Evolutionary conservation across 2,329 filamentous ascomycete genomes (phyloP).

Genomic region (Diaporthe sp.): DNA sequence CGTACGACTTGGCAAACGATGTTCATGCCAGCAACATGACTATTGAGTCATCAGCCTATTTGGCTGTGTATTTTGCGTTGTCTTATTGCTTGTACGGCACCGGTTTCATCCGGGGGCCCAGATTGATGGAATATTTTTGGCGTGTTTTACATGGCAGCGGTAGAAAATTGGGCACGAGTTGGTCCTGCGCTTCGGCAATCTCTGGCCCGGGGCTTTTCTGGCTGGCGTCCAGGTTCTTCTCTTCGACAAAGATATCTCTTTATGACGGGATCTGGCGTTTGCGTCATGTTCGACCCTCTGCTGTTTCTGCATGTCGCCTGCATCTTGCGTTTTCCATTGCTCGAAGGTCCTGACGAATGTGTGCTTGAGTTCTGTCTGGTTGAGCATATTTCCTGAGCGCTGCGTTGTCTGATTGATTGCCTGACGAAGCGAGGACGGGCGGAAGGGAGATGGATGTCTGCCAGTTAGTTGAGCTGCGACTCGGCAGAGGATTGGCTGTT

Average conservation of each 20-base stretch:
- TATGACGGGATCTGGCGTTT: constrained; percentile 14
- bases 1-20: constrained; percentile 25
- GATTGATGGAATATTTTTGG: background rate
- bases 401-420: constrained; percentile 35
- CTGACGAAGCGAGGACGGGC: constrained; percentile 1
- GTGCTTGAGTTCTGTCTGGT: background rate
- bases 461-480: constrained; percentile 7
- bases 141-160: constrained; percentile 1
- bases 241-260: constrained; percentile 15
- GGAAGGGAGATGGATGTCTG: background rate
- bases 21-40: constrained; percentile 20
- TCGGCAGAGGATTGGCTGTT: background rate
- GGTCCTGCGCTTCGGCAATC: background rate
- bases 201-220: constrained; percentile 1
- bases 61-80: constrained; percentile 26
- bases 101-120: background rate
- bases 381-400: constrained; percentile 34
- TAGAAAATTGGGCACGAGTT: constrained; percentile 13
- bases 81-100: background rate
- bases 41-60: background rate
- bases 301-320: constrained; percentile 34
- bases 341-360: constrained; percentile 37
- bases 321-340: constrained; percentile 42
- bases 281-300: constrained; percentile 17
- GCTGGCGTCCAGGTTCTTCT: constrained; percentile 27